These are phyloP conservation scores for Monosporascus sp. DNA, from an alignment of 2,329 filamentous ascomycete genomes.

Conservation along the genomic window DNA sequence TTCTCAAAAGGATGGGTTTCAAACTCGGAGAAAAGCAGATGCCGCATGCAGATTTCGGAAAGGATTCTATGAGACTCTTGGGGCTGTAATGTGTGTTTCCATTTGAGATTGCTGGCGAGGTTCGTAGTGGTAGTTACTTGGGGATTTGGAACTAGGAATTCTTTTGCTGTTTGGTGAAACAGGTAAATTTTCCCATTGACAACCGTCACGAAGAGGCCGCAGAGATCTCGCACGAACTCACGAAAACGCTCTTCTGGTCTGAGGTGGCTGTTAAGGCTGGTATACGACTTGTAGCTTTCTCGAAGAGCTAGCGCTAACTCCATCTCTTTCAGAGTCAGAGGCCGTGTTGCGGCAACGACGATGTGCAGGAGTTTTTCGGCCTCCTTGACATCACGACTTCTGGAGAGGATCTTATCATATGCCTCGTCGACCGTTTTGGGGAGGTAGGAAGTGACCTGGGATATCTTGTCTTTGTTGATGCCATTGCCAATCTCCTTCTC, in stretches of 20 bases:
- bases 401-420: conserved; percentile 30
- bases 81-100: conserved; percentile 2
- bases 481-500: conserved; percentile 8
- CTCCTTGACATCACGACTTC: conserved; percentile 17
- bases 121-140: too few species aligned
- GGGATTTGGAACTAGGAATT: conserved; percentile 25
- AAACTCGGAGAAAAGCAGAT: conserved; percentile 2
- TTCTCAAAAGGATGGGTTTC: too few species aligned
- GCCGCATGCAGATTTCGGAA: conserved; percentile 6
- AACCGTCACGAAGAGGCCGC: conserved; percentile 33
- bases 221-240: conserved; percentile 21
- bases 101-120: background rate
- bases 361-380: conserved; percentile 30
- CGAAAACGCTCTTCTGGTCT: conserved; percentile 7
- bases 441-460: background rate
- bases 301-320: conserved; percentile 15
- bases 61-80: conserved; percentile 6
- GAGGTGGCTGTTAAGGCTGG: too few species aligned
- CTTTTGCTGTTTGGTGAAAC: conserved; percentile 34
- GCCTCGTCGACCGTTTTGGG: conserved; percentile 24
- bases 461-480: too few species aligned
- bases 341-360: conserved; percentile 26
- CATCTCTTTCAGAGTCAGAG: conserved; percentile 29
- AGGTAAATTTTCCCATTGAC: conserved; percentile 28
- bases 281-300: background rate